These are phyloP conservation scores for Vanilla planifolia DNA, from an alignment of 106 monocot species.

Conservation along the genomic window DNA sequence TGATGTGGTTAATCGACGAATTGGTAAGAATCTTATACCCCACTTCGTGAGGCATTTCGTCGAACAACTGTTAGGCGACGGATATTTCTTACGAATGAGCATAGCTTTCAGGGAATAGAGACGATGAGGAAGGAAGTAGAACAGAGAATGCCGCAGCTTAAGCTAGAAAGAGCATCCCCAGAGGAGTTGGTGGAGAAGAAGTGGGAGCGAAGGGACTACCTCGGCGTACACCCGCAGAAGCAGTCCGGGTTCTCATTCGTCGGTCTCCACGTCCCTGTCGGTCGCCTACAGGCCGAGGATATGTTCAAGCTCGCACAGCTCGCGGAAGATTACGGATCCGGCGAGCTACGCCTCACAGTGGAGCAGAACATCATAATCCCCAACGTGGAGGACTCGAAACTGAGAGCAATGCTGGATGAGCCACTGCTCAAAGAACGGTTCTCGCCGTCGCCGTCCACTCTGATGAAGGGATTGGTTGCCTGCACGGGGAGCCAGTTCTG, in stretches of 20 bases:
- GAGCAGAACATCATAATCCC: constrained; percentile 93
- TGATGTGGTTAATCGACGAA: constrained; percentile 99
- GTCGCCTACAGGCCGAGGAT: constrained; percentile 62
- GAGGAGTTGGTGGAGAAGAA: constrained; percentile 49
- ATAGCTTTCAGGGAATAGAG: constrained; percentile 59
- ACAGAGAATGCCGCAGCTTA: constrained; percentile 60
- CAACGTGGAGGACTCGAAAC: constrained; percentile 33
- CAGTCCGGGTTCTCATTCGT: constrained; percentile 69
- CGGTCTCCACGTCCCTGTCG: constrained; percentile 78
- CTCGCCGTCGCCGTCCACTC: constrained; percentile 49
- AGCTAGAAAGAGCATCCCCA: constrained; percentile 46
- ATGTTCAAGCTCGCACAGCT: constrained; percentile 84
- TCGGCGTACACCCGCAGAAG: constrained; percentile 81
- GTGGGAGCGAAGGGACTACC: constrained; percentile 78
- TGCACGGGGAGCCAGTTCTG: constrained; percentile 99
- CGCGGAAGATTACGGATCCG: constrained; percentile 69
- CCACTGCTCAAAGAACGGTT: constrained; percentile 49
- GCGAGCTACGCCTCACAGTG: constrained; percentile 86
- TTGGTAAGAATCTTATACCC: constrained; percentile 47
- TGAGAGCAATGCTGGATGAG: constrained; percentile 47
- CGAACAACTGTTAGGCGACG: neutral
- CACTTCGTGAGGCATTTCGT: neutral
- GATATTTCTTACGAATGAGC: neutral
- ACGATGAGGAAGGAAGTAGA: constrained; percentile 72
- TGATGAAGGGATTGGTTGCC: constrained; percentile 76